These are phyloP conservation scores for Coemansia sp. DNA, from an alignment of 371 early-diverging fungal genomes.

Conservation along the genomic window DNA sequence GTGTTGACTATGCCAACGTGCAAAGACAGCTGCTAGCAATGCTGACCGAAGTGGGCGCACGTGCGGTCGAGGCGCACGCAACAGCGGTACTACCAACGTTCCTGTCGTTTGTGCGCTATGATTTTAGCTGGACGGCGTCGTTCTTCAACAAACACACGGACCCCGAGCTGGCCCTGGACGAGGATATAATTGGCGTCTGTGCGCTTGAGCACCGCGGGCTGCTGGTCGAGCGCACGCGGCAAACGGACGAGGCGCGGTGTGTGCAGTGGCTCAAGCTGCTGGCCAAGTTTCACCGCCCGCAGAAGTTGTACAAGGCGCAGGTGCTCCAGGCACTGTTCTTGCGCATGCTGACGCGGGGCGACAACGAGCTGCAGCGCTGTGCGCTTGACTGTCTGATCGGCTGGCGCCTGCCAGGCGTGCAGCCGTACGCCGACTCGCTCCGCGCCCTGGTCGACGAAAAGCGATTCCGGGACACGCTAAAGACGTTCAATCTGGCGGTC, in stretches of 20 bases:
- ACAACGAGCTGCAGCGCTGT: conserved; percentile 70
- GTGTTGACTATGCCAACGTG: conserved; percentile 76
- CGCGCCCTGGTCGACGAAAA: conserved; percentile 76
- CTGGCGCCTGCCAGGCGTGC: conserved; percentile 66
- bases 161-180: conserved; percentile 24
- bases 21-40: conserved; percentile 67
- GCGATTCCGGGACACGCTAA: conserved; percentile 85
- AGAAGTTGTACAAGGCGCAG: conserved; percentile 66
- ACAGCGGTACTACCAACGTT: conserved; percentile 74
- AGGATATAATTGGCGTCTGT: conserved; percentile 50
- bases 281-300: conserved; percentile 70
- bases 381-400: conserved; percentile 82
- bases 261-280: conserved; percentile 71
- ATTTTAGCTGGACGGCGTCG: conserved; percentile 56
- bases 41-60: conserved; percentile 63
- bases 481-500: conserved; percentile 66
- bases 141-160: conserved; percentile 53
- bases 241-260: conserved; percentile 12
- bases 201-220: conserved; percentile 47
- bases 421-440: conserved; percentile 73
- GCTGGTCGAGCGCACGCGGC: conserved; percentile 20
- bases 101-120: conserved; percentile 64
- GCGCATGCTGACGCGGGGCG: conserved; percentile 77
- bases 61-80: conserved; percentile 71
- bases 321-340: conserved; percentile 74